These are phyloP conservation scores for Lactarius tabidus DNA, from an alignment of 768 basidiomycete species.

Conservation along the genomic window DNA sequence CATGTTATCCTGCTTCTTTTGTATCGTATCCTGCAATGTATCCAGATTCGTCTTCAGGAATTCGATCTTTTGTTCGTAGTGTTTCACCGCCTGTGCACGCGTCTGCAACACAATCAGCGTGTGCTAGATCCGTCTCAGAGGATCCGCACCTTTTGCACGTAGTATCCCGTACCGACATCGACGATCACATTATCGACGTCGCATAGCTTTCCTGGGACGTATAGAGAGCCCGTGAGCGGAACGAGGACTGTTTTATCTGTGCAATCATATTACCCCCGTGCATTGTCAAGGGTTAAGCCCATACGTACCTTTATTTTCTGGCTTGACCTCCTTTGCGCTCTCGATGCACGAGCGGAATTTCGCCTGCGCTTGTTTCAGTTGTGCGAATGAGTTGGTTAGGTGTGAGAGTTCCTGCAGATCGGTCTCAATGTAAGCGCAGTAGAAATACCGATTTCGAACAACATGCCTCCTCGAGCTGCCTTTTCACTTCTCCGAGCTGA, in stretches of 20 bases:
- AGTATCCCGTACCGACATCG: slow-evolving; percentile 96
- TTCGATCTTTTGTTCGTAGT: slow-evolving; percentile 78
- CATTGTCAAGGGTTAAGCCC: slow-evolving; percentile 14
- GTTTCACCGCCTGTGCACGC: slow-evolving; percentile 70
- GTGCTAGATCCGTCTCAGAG: background rate
- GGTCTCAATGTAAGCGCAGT: background rate
- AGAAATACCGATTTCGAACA: background rate
- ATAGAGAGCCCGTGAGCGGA: slow-evolving; percentile 90
- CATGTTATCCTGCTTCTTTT: slow-evolving; percentile 88
- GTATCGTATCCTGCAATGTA: slow-evolving; percentile 81
- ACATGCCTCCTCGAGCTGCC: slow-evolving; percentile 83
- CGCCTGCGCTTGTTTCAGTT: slow-evolving; percentile 87
- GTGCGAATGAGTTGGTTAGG: slow-evolving; percentile 85
- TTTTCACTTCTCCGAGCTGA: slow-evolving; percentile 85
- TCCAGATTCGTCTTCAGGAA: slow-evolving; percentile 83
- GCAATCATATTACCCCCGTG: background rate
- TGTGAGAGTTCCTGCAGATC: slow-evolving; percentile 79
- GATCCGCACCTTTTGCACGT: slow-evolving; percentile 76
- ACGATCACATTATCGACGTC: slow-evolving; percentile 87
- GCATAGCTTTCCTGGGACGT: slow-evolving; percentile 86
- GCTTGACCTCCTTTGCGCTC: slow-evolving; percentile 70
- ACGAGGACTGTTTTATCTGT: slow-evolving; percentile 88
- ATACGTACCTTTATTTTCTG: slow-evolving; percentile 53
- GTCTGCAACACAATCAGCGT: slow-evolving; percentile 46
- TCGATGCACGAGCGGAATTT: slow-evolving; percentile 89